A percentile compares a stretch with the other conserved stretches of the same genome.
These are phyloP conservation scores for Daedalea quercina DNA, from an alignment of 768 basidiomycete species.

Conservation along the genomic window DNA sequence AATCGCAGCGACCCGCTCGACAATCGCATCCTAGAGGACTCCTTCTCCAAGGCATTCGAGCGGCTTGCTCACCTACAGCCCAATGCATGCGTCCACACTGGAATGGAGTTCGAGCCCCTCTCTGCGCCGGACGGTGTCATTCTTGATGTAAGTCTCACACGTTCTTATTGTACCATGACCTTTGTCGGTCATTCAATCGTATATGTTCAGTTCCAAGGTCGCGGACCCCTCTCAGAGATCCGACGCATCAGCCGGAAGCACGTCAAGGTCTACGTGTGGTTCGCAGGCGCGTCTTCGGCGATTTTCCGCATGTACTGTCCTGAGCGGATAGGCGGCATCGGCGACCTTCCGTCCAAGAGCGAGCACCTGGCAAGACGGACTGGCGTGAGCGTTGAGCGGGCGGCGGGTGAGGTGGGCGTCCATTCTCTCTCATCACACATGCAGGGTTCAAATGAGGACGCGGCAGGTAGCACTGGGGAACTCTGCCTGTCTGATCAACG, in stretches of 20 bases:
- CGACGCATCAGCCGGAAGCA: slow-evolving; percentile 4
- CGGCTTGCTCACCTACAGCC: slow-evolving; percentile 2
- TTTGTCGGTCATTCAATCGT: background rate
- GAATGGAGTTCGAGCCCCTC: background rate
- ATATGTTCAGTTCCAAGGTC: slow-evolving; percentile 7
- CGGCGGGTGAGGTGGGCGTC: slow-evolving; percentile 3
- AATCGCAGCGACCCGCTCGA: background rate
- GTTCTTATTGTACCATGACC: background rate
- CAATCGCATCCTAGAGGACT: background rate
- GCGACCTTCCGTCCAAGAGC: slow-evolving; percentile 5
- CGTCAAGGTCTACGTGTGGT: slow-evolving; percentile 10
- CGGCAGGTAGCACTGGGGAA: background rate
- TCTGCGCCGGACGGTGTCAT: slow-evolving; percentile 9
- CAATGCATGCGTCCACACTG: slow-evolving; percentile 6
- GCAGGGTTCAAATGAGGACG: background rate
- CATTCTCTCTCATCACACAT: background rate
- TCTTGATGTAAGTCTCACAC: slow-evolving; percentile 10
- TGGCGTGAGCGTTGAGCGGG: background rate
- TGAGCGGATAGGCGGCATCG: slow-evolving; percentile 6
- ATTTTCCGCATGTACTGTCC: slow-evolving; percentile 8
- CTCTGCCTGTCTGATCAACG: slow-evolving; percentile 5
- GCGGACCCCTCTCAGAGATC: background rate
- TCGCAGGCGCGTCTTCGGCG: slow-evolving; percentile 1
- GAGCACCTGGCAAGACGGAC: slow-evolving; percentile 2
- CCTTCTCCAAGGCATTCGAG: slow-evolving; percentile 7